Conservation (phyloP, 140 eudicot genomes). For the Stevia rebaudiana region DNA sequence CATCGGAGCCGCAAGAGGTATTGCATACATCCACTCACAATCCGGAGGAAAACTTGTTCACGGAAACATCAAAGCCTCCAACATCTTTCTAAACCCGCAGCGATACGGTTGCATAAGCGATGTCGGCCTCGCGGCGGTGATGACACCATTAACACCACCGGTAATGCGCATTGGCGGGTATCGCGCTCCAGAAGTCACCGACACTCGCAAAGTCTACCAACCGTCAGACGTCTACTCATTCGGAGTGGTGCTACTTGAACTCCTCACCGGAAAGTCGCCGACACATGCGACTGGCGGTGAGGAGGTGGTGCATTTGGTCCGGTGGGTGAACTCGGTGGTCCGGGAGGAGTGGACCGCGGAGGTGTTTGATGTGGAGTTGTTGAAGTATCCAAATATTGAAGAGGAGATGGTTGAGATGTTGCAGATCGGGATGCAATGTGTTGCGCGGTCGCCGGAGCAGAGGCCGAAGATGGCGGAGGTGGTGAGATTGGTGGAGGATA, state of each 20-base stretch:
- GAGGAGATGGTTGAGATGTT: slow-evolving; percentile 90
- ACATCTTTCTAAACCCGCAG: slow-evolving; percentile 68
- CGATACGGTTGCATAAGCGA: slow-evolving; percentile 60
- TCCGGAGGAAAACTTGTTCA: slow-evolving; percentile 66
- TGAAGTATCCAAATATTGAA: slow-evolving; percentile 76
- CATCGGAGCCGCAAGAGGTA: slow-evolving; percentile 77
- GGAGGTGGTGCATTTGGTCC: slow-evolving; percentile 73
- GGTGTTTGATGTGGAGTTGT: slow-evolving; percentile 76
- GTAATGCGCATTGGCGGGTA: slow-evolving; percentile 53
- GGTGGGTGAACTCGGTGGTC: slow-evolving; percentile 94
- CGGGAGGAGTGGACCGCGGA: slow-evolving; percentile 98
- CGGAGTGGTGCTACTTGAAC: slow-evolving; percentile 79
- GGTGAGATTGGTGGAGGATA: slow-evolving; percentile 73
- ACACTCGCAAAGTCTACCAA: slow-evolving; percentile 61
- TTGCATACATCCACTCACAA: slow-evolving; percentile 71
- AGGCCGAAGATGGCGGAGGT: slow-evolving; percentile 77
- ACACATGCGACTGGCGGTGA: slow-evolving; percentile 55
- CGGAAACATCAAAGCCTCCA: slow-evolving; percentile 88
- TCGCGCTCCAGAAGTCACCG: slow-evolving; percentile 80
- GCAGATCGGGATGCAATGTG: slow-evolving; percentile 83
- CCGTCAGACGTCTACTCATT: slow-evolving; percentile 79
- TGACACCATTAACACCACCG: slow-evolving; percentile 50
- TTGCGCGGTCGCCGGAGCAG: slow-evolving; percentile 62
- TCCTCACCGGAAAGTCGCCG: slow-evolving; percentile 80
- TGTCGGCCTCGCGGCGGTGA: slow-evolving; percentile 66